Evolutionary conservation across 2,329 filamentous ascomycete genomes (phyloP), one percentile per base, ranked within the genome.

Genomic region (Colletotrichum tropicale): DNA sequence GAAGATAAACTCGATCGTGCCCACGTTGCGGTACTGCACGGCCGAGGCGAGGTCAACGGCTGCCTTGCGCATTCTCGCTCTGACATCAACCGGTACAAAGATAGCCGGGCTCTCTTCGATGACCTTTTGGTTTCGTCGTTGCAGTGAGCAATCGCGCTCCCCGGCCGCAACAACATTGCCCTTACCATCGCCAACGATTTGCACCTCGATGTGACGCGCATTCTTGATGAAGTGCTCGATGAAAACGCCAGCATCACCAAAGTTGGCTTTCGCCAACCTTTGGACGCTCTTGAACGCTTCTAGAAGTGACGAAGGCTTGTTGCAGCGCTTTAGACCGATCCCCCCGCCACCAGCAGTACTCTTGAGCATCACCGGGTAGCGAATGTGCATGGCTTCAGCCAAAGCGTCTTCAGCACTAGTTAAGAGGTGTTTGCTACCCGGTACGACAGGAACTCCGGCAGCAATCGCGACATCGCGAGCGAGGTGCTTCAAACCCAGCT

Each of bases 111-210:
- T 84, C 79, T 89, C 87, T 75, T 90, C 89, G 1, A 90, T 82
- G 4, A 90, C 84, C 74, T 90, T 90, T 73, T 90, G 88, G 74
- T 90, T 85, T 2, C 88, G 82, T 8, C 89, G 80, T 66, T 90
- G 88, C 3, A 90, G 78, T 6, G 88, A 89, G 74, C 89, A 90
- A 48, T 90, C 89, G 10, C 89, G 81, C 66, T 90, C 88, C 6
- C 87, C 85, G 1, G 86, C 79, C 16, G 84, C 81, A 16, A 86
- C 78, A 0, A 87, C 85, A 6, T 81, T 79, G 1, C 87, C 88
- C 4, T 79, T 70, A 5, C 87, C 84, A 77, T 89, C 85, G 5
- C 88, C 88, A 4, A 90, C 62, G 5, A 90, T 84, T 74, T 90
- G 89, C 0, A 90, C 85, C 75, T 90, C 88, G 30, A 90, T 82